These are phyloP conservation scores for Exophiala viscosa DNA, from an alignment of 2,329 filamentous ascomycete genomes.

Conservation along the genomic window DNA sequence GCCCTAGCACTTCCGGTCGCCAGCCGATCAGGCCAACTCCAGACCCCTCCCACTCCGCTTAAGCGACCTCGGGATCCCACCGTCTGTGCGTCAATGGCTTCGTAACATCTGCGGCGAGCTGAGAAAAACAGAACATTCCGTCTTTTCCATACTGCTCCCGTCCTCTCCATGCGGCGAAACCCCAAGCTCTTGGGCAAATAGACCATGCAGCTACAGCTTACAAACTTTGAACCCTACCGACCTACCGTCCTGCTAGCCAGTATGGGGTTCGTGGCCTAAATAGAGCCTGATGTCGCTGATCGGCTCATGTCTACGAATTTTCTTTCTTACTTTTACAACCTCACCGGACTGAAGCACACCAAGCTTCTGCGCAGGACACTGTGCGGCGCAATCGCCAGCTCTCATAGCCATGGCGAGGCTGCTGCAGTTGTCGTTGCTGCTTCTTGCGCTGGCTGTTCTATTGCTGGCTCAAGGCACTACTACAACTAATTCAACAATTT, in stretches of 20 bases:
- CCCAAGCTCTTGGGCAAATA: too few relatives aligned
- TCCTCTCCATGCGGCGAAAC: too few relatives aligned
- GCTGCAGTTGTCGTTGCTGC: conserved; percentile 4
- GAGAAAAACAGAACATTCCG: conserved; percentile 15
- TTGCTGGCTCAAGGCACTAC: conserved; percentile 1
- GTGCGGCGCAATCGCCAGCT: conserved; percentile 11
- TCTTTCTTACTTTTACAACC: conserved; percentile 14
- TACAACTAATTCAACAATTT: not conserved
- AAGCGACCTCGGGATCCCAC: not conserved
- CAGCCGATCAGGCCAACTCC: not conserved
- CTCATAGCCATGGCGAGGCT: conserved; percentile 14
- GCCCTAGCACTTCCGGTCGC: too few relatives aligned
- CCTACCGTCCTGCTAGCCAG: too few relatives aligned
- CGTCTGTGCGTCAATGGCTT: conserved; percentile 13
- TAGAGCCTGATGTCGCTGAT: conserved; percentile 5
- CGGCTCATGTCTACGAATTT: conserved; percentile 12
- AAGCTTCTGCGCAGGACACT: not conserved
- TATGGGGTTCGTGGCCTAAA: too few relatives aligned
- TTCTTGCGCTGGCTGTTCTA: conserved; percentile 5
- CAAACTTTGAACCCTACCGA: too few relatives aligned
- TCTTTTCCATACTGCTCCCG: conserved; percentile 8
- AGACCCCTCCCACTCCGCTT: not conserved
- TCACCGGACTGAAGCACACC: conserved; percentile 3
- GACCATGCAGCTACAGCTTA: too few relatives aligned
- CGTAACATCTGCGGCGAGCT: conserved; percentile 10